Percentiles rank a stretch among this genome's conserved stretches.
Evolutionary conservation across 768 basidiomycete species (phyloP).

Genomic region (Suillus occidentalis): DNA sequence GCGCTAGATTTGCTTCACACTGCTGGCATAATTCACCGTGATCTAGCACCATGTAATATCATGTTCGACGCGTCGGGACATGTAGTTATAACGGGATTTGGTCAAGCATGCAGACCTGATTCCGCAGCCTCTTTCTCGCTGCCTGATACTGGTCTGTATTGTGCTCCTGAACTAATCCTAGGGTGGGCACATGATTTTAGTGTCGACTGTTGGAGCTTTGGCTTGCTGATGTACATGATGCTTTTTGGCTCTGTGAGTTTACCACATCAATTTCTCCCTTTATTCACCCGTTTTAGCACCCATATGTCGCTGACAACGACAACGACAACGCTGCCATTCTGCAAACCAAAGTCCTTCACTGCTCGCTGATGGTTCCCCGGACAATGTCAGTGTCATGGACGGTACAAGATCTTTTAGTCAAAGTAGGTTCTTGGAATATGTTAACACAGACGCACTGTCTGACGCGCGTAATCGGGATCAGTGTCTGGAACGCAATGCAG

Average conservation of each 20-base stretch:
- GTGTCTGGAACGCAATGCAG: slow-evolving; percentile 60
- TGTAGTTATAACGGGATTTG: slow-evolving; percentile 45
- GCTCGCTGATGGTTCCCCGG: slow-evolving; percentile 27
- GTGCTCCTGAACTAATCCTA: slow-evolving; percentile 54
- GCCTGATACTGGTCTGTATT: slow-evolving; percentile 29
- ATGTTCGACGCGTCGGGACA: slow-evolving; percentile 47
- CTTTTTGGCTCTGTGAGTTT: slow-evolving; percentile 44
- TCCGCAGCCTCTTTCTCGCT: slow-evolving; percentile 1
- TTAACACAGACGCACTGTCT: background rate
- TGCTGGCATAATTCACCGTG: slow-evolving; percentile 47
- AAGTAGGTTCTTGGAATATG: slow-evolving; percentile 33
- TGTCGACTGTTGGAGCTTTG: slow-evolving; percentile 64
- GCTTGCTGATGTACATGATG: slow-evolving; percentile 51
- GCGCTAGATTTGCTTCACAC: slow-evolving; percentile 46
- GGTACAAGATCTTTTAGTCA: slow-evolving; percentile 44
- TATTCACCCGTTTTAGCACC: slow-evolving; percentile 36
- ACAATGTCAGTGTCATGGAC: slow-evolving; percentile 24
- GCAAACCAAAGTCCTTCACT: slow-evolving; percentile 35
- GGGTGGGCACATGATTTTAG: slow-evolving; percentile 53
- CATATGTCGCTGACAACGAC: slow-evolving; percentile 29
- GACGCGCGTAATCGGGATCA: slow-evolving; percentile 20
- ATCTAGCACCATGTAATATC: slow-evolving; percentile 45
- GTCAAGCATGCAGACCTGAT: slow-evolving; percentile 30
- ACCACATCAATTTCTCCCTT: background rate
- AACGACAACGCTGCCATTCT: slow-evolving; percentile 28